Evolutionary conservation across 257 asterid species (phyloP).

Genomic region (Apocynum venetum): DNA sequence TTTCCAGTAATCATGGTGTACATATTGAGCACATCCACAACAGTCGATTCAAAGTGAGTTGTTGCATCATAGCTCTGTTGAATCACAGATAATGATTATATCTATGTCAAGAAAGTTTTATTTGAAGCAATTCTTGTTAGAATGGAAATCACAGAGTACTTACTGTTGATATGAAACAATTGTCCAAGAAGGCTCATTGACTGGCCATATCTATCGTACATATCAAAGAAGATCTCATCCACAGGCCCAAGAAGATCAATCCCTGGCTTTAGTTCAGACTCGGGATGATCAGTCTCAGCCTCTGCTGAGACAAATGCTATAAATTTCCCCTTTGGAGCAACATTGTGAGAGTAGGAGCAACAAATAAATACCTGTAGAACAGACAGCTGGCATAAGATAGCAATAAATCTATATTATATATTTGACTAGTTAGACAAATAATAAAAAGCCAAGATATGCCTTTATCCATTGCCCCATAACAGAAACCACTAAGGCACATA

Average conservation of each 20-base stretch:
- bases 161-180: slow-evolving; percentile 87
- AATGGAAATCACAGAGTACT: slow-evolving; percentile 31
- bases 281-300: slow-evolving; percentile 88
- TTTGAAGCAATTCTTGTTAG: slow-evolving; percentile 9
- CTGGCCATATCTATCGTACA: slow-evolving; percentile 84
- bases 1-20: slow-evolving; percentile 50
- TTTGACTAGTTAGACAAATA: neutral
- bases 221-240: slow-evolving; percentile 91
- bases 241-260: slow-evolving; percentile 92
- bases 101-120: slow-evolving; percentile 8
- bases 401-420: neutral
- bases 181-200: slow-evolving; percentile 81
- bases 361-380: slow-evolving; percentile 75
- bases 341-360: slow-evolving; percentile 95
- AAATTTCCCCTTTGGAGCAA: slow-evolving; percentile 93
- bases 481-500: neutral
- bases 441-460: neutral
- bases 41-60: slow-evolving; percentile 57
- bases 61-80: slow-evolving; percentile 53
- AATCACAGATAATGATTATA: slow-evolving; percentile 4
- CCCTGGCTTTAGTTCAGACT: slow-evolving; percentile 84
- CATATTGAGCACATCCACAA: slow-evolving; percentile 45
- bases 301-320: slow-evolving; percentile 95
- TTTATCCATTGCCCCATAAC: neutral
- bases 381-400: slow-evolving; percentile 18